A percentile compares a stretch with the other conserved stretches of the same genome.
Evolutionary conservation across 148 eudicot species (phyloP).

Genomic region (Rhododendron williamsianum): DNA sequence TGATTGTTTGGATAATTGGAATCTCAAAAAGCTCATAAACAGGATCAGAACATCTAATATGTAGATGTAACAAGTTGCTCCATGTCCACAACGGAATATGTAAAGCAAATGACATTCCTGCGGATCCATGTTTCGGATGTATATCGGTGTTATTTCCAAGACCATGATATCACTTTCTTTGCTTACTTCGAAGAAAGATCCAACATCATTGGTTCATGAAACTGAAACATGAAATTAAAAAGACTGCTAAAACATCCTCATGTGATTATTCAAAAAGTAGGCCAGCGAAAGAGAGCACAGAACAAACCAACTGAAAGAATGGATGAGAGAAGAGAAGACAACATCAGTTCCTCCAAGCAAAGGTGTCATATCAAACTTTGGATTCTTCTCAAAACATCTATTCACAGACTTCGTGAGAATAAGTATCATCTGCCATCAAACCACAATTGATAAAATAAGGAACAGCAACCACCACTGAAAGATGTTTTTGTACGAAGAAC

Average conservation of each 20-base stretch:
- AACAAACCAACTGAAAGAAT: conserved; percentile 91
- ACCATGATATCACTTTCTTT: background rate
- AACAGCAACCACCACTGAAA: background rate
- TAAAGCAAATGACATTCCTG: background rate
- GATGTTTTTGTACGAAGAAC: background rate
- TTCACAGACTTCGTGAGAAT: conserved; percentile 94
- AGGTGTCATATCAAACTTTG: conserved; percentile 98
- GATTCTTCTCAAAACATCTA: conserved; percentile 90
- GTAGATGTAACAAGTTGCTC: background rate
- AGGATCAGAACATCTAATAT: background rate
- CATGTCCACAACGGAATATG: background rate
- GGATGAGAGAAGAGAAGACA: conserved; percentile 95
- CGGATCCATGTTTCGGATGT: background rate
- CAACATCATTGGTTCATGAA: background rate
- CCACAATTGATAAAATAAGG: conserved; percentile 6
- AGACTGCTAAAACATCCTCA: background rate
- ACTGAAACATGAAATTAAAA: background rate
- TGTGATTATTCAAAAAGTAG: background rate
- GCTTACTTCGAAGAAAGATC: background rate
- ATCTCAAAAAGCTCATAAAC: background rate
- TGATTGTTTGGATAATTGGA: background rate
- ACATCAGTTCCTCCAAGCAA: conserved; percentile 98
- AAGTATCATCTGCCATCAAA: conserved; percentile 73
- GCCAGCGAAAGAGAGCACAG: conserved; percentile 22
- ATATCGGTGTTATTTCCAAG: background rate